phyloP scores from a whole-genome alignment of 371 early-diverging fungal species.

The Lichtheimia ornata region DNA sequence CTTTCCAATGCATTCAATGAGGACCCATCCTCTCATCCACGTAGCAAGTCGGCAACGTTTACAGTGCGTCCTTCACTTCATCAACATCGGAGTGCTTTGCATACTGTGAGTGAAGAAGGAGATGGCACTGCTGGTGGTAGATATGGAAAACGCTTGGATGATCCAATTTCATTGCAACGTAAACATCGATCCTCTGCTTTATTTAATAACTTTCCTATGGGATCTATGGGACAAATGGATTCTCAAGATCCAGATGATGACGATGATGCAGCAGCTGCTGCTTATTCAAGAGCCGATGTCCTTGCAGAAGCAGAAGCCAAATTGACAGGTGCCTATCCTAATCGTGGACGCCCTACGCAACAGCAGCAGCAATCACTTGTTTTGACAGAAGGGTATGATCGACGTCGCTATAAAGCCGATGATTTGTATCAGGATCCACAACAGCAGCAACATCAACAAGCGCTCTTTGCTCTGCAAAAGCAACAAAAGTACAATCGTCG shows the following conservation, averaged over 20 bases:
- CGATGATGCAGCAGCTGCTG: slow-evolving; percentile 21
- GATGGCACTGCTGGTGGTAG: not conserved
- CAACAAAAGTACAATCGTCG: slow-evolving; percentile 33
- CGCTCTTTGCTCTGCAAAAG: slow-evolving; percentile 1
- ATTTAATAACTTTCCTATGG: slow-evolving; percentile 37
- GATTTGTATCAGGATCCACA: slow-evolving; percentile 3
- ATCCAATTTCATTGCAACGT: slow-evolving; percentile 15
- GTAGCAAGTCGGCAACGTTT: slow-evolving; percentile 16
- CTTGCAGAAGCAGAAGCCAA: slow-evolving; percentile 52
- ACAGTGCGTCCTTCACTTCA: not conserved
- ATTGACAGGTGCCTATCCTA: slow-evolving; percentile 29
- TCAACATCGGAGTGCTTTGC: slow-evolving; percentile 22
- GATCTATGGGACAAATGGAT: slow-evolving; percentile 3
- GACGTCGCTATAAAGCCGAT: not conserved
- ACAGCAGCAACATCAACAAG: slow-evolving; percentile 8
- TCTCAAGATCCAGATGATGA: slow-evolving; percentile 4
- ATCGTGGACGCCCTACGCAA: not conserved
- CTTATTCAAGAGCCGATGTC: slow-evolving; percentile 36
- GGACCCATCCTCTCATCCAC: slow-evolving; percentile 8
- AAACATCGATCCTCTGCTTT: slow-evolving; percentile 36
- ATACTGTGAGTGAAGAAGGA: slow-evolving; percentile 41
- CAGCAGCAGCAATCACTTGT: slow-evolving; percentile 4
- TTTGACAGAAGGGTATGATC: slow-evolving; percentile 3
- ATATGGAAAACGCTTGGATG: slow-evolving; percentile 1
- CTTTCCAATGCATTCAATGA: slow-evolving; percentile 7